Evolutionary conservation across 805 yeast species (phyloP).

Genomic region (Pichia exigua): DNA sequence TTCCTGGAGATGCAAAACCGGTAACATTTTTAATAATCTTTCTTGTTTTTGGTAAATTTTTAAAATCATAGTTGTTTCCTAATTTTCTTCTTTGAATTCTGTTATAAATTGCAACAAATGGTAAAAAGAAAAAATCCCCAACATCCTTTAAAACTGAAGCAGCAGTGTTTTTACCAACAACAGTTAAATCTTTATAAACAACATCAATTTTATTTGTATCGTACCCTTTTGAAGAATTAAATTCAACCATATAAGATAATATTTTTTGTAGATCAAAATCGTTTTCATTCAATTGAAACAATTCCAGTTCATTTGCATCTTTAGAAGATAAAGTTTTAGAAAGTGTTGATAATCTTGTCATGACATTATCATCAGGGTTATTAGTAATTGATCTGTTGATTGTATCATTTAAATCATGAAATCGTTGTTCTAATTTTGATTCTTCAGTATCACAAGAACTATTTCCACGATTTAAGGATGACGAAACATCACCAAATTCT

Average conservation of each 20-base stretch:
- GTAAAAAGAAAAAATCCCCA: constrained; percentile 35
- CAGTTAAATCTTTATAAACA: constrained; percentile 33
- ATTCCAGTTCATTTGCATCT: constrained; percentile 12
- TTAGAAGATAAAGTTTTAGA: constrained; percentile 9
- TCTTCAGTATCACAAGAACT: neutral
- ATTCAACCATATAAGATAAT: constrained; percentile 30
- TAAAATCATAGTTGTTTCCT: constrained; percentile 18
- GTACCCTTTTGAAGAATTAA: constrained; percentile 37
- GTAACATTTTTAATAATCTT: constrained; percentile 17
- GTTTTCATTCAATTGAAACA: constrained; percentile 10
- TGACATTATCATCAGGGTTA: constrained; percentile 1
- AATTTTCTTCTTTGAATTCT: constrained; percentile 14
- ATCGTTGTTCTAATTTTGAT: neutral
- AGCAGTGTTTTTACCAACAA: constrained; percentile 40
- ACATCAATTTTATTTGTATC: constrained; percentile 37
- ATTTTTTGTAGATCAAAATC: constrained; percentile 35
- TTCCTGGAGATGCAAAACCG: constrained; percentile 36
- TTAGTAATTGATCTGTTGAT: neutral
- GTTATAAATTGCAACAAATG: constrained; percentile 11
- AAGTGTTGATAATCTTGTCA: constrained; percentile 5
- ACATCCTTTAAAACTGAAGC: constrained; percentile 39
- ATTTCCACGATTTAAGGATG: neutral
- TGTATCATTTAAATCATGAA: neutral
- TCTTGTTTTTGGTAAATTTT: constrained; percentile 14
- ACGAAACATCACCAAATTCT: neutral